Base-by-base conservation (phyloP, 495 filamentous ascomycete genomes). In the Staphylotrichum tortipilum region DNA sequence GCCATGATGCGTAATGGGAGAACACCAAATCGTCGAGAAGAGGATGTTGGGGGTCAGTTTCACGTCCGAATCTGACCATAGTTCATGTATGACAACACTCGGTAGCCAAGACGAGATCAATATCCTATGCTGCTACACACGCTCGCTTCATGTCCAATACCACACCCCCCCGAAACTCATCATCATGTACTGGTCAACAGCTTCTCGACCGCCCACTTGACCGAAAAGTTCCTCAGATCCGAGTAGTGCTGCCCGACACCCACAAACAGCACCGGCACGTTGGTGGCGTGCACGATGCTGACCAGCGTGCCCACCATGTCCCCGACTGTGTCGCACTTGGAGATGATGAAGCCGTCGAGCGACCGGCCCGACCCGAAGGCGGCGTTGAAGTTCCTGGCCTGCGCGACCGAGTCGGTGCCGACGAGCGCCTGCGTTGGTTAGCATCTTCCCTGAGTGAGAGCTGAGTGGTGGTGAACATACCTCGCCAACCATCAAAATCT, bases 401-500 rank as follows among this genome's bases (percentile, higher is more conserved):
- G 92, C 50, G 86, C 85, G 33, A 98, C 94, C 17, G 85, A 87
- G 65, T 98, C 94, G 8, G 85, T 91, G 19, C 92, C 92, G 3
- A 97, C 94, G 7, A 98, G 76, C 18, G 92, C 92, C 78, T 76
- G 30, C 29, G 33, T 29, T 17, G 22, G 58, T 60, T 40, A 65
- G 55, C 19, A 38, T 50, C 23, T 14, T 17, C 24, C 42, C 19
- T 5, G 46, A 40, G 5, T 0, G 0, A 35, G 14, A 36, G 15
- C 3, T 3, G 31, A 38, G 44, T 17, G 17, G 12, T 18, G 17
- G 17, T 22, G 0, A 42, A 60, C 70, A 62, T 65, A 78, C 75
- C 68, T 98, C 92, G 50, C 89, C 92, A 62, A 98, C 92, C 92
- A 98, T 97, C 59, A 98, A 78, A 51, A 97, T 95, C 75, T 98